A percentile compares a stretch with the other conserved stretches of the same genome.
These are phyloP conservation scores for Nakazawaea holstii DNA, from an alignment of 805 yeast genomes.

Conservation along the genomic window DNA sequence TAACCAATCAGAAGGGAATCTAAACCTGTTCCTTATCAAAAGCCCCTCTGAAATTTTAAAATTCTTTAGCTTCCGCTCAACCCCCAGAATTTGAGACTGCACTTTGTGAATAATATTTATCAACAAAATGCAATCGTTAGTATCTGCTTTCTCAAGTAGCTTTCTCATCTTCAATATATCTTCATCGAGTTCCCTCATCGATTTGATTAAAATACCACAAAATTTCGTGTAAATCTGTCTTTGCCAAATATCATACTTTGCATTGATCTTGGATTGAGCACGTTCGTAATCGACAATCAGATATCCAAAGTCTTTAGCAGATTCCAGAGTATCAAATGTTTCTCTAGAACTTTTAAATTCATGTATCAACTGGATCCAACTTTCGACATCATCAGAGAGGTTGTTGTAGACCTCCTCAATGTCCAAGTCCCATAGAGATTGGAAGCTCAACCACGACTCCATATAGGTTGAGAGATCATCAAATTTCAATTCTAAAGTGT, in stretches of 20 bases:
- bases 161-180: conserved; percentile 28
- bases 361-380: conserved; percentile 45
- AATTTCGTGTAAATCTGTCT: conserved; percentile 35
- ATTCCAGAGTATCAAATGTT: conserved; percentile 46
- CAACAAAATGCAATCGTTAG: conserved; percentile 31
- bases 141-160: conserved; percentile 28
- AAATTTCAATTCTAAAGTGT: conserved; percentile 27
- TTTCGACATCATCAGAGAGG: conserved; percentile 28
- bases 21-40: conserved; percentile 34
- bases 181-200: conserved; percentile 25
- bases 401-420: conserved; percentile 30
- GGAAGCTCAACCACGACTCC: conserved; percentile 48
- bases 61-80: conserved; percentile 17
- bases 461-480: conserved; percentile 31
- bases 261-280: conserved; percentile 43
- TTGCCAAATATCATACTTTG: conserved; percentile 57
- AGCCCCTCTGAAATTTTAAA: conserved; percentile 24
- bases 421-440: conserved; percentile 54
- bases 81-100: conserved; percentile 16
- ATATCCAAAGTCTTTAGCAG: conserved; percentile 33
- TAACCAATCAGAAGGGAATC: conserved; percentile 50
- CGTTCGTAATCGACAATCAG: conserved; percentile 40
- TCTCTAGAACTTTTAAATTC: conserved; percentile 38
- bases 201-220: conserved; percentile 28
- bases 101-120: conserved; percentile 32